phyloP scores from a whole-genome alignment of 2,329 filamentous ascomycete species.

The Paraphoma sp. region DNA sequence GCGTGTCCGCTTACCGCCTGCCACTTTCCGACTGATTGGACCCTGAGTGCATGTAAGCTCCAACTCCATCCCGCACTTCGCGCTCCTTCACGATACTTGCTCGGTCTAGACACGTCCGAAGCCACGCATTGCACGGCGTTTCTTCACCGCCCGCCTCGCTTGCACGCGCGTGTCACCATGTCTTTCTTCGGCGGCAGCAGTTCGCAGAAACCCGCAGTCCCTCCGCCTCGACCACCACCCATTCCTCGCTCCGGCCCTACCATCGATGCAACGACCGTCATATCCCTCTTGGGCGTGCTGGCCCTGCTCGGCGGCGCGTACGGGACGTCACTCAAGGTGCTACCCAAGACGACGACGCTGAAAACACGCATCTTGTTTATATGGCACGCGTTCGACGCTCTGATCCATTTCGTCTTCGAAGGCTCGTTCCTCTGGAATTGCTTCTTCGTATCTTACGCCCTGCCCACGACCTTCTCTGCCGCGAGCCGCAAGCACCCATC shows the following conservation, averaged over 20 bases:
- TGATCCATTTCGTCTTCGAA: slow-evolving; percentile 91
- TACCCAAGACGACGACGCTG: slow-evolving; percentile 61
- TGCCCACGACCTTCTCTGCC: slow-evolving; percentile 49
- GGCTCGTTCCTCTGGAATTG: slow-evolving; percentile 92
- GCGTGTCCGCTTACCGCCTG: slow-evolving; percentile 32
- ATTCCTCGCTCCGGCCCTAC: slow-evolving; percentile 57
- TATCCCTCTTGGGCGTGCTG: slow-evolving; percentile 62
- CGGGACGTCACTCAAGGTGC: slow-evolving; percentile 54
- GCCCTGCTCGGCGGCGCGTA: slow-evolving; percentile 62
- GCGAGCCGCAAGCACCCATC: slow-evolving; percentile 32
- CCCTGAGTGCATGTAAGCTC: slow-evolving; percentile 15
- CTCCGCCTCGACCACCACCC: slow-evolving; percentile 64
- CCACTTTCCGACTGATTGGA: slow-evolving; percentile 29
- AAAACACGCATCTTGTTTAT: slow-evolving; percentile 81
- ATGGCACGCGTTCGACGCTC: slow-evolving; percentile 92
- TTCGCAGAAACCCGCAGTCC: slow-evolving; percentile 27
- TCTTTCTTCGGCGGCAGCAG: slow-evolving; percentile 32
- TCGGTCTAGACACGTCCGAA: slow-evolving; percentile 13
- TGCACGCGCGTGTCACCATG: slow-evolving; percentile 15
- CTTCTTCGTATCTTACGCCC: slow-evolving; percentile 72
- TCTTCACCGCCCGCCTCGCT: slow-evolving; percentile 2
- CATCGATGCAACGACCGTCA: slow-evolving; percentile 59
- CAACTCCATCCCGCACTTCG: slow-evolving; percentile 11
- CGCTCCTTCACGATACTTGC: slow-evolving; percentile 11
- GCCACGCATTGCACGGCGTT: not conserved